A percentile compares a stretch with the other conserved stretches of the same genome.
These are phyloP conservation scores for Epichloe elymi DNA, from an alignment of 2,329 filamentous ascomycete genomes.

Conservation along the genomic window DNA sequence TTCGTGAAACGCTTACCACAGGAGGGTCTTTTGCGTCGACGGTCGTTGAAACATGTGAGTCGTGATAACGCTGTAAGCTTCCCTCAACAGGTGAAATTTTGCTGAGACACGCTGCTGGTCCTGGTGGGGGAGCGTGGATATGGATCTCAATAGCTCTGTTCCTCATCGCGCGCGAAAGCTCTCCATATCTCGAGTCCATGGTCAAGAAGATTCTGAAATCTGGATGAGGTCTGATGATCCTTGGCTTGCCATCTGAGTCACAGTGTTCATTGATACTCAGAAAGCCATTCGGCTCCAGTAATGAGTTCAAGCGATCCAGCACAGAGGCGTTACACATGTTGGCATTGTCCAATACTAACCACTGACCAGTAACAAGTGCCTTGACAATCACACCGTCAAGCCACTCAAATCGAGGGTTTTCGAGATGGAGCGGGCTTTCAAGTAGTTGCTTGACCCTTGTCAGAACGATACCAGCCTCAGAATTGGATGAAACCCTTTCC, in stretches of 20 bases:
- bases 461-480: constrained; percentile 34
- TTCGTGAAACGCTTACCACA: constrained; percentile 15
- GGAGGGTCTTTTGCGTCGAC: constrained; percentile 11
- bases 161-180: constrained; percentile 90
- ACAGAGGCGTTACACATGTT: constrained; percentile 95
- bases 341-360: constrained; percentile 93
- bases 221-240: constrained; percentile 67
- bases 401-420: constrained; percentile 85
- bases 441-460: constrained; percentile 36
- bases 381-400: constrained; percentile 85
- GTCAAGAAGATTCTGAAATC: constrained; percentile 90
- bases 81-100: constrained; percentile 36
- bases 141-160: constrained; percentile 89
- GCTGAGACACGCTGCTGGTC: constrained; percentile 19
- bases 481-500: constrained; percentile 27
- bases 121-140: constrained; percentile 38
- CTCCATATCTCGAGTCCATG: constrained; percentile 81
- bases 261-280: constrained; percentile 91
- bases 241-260: constrained; percentile 65
- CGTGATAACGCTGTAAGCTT: constrained; percentile 32
- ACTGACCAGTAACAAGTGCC: constrained; percentile 72
- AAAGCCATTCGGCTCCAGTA: constrained; percentile 80
- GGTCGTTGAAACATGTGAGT: constrained; percentile 20
- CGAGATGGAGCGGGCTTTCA: constrained; percentile 40
- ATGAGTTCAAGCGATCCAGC: constrained; percentile 82